phyloP scores from a whole-genome alignment of 805 yeast genomes.

The Metschnikowia anglica region DNA sequence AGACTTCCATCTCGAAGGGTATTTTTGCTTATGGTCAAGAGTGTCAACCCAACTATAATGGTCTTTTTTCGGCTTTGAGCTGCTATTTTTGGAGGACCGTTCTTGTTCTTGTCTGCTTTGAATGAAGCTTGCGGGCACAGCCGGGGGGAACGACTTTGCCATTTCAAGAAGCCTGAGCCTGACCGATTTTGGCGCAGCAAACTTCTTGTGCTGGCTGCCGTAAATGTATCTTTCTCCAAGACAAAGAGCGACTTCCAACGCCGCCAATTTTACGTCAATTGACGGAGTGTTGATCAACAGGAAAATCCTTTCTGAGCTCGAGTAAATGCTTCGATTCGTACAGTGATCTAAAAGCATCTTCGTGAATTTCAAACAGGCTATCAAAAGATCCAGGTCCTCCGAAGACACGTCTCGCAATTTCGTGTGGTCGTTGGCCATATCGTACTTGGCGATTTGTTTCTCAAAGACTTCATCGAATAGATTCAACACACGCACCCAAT shows the following conservation, averaged over 20 bases:
- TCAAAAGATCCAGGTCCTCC: slow-evolving; percentile 48
- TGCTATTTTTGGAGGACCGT: too few species aligned
- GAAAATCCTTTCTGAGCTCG: slow-evolving; percentile 62
- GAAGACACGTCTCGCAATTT: slow-evolving; percentile 45
- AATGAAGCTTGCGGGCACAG: slow-evolving; percentile 39
- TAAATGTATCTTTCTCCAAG: slow-evolving; percentile 61
- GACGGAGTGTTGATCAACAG: slow-evolving; percentile 59
- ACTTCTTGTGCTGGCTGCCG: slow-evolving; percentile 34
- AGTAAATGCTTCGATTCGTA: slow-evolving; percentile 62
- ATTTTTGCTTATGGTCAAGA: slow-evolving; percentile 39
- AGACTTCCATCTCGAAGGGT: slow-evolving; percentile 57
- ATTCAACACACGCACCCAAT: slow-evolving; percentile 77
- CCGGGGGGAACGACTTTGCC: slow-evolving; percentile 54
- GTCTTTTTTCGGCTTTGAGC: slow-evolving; percentile 26
- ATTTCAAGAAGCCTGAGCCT: slow-evolving; percentile 51
- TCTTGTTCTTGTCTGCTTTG: slow-evolving; percentile 28
- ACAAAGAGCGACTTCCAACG: slow-evolving; percentile 58
- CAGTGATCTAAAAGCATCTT: slow-evolving; percentile 66
- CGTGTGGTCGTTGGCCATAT: slow-evolving; percentile 46
- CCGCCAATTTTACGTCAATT: slow-evolving; percentile 55
- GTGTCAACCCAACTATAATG: slow-evolving; percentile 50
- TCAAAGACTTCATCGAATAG: slow-evolving; percentile 70
- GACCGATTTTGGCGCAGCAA: slow-evolving; percentile 43
- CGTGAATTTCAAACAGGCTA: slow-evolving; percentile 60
- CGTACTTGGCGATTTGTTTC: slow-evolving; percentile 51